Base-by-base conservation (phyloP, 495 filamentous ascomycete genomes). In the Penicillium pancosmium region DNA sequence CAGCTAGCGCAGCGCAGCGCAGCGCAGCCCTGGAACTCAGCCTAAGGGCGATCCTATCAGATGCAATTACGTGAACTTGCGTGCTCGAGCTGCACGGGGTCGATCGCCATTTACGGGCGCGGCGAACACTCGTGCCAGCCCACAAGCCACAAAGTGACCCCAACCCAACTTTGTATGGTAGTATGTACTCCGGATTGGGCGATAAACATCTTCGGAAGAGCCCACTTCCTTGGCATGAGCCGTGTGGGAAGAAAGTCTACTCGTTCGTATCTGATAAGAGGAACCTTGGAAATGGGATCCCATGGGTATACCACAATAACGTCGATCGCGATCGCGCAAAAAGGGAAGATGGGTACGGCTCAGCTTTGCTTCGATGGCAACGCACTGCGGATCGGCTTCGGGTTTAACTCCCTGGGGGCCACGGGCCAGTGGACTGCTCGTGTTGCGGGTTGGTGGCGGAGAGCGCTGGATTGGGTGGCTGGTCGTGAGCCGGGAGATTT, bases 141-240 rank as follows among this genome's bases (percentile, higher is more conserved):
- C 27, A 8, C 27, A 31, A 31, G 27, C 27, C 27, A 31, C 27
- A 31, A 8, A 31, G 27, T 31, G 27, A 31, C 4, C 27, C 36
- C 36, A 12, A 40, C 36, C 12, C 3, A 40, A 40, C 5, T 38
- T 4, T n/a, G 35, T n/a, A 38, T 38, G 10, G 35, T 11, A 4
- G 5, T n/a, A 38, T 12, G 4, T 38, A 5, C 10, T 38, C 10
- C 35, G 10, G 5, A 31, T 31, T 31, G 27, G 27, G 27, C 8
- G 27, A 31, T 31, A 31, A 31, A 23, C 23, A 23, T 23, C 23
- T 23, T 23, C 23, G 34, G 34, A 10, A 44, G 41, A 21, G 41
- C 41, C 65, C 65, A 62, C 65, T 68, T 68, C 43, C 57, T 56
- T 57, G 64, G 55, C 49, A 36, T 54, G 47, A 54, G 59, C 59